Base-by-base conservation (phyloP, 176 grass and related monocot genomes). In the Carex littledalei region DNA sequence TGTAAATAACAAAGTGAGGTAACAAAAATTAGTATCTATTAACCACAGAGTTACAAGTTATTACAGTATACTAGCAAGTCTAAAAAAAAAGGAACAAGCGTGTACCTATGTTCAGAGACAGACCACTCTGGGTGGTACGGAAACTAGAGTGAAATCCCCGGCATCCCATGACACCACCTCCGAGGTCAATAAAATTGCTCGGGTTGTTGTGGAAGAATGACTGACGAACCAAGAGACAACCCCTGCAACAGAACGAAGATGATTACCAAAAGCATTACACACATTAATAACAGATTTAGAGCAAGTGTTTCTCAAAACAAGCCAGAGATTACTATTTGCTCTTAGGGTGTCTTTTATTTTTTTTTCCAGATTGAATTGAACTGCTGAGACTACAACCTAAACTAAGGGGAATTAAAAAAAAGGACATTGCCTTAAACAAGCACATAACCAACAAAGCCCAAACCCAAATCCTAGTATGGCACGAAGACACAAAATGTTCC, bases 101-200 rank as follows among this genome's bases (percentile, higher is more conserved):
- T 39, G 7, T 62, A 98, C 95, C 92, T 5, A 98, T 93, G 63
- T 98, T 98, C 1, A 98, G 85, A 55, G 95, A 98, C 18, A 94
- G 86, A 8, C 95, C 95, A 14, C 92, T 91, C 69, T 98, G 95
- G 1, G 95, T 90, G 6, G 92, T 90, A 18, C 95, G 89, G 66
- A 98, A 98, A 76, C 91, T 98, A 1, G 95, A 91, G 59, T 98
- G 95, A 41, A 98, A 98, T 29, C 95, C 95, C 66, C 95, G 75
- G 16, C 92, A 98, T 61, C 95, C 92, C 86, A 94, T 81, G 1
- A 98, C 91, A 31, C 92, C 95, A 14, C 95, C 95, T 55, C 92
- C 91, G 24, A 98, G 71, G 34, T 98, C 95, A 21, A 92, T 89
- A 73, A 91, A 98, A 54, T 92, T 94, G 4, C 63, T 81, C 5